phyloP scores from a whole-genome alignment of 2,329 filamentous ascomycete species.

The Venturia asperata region DNA sequence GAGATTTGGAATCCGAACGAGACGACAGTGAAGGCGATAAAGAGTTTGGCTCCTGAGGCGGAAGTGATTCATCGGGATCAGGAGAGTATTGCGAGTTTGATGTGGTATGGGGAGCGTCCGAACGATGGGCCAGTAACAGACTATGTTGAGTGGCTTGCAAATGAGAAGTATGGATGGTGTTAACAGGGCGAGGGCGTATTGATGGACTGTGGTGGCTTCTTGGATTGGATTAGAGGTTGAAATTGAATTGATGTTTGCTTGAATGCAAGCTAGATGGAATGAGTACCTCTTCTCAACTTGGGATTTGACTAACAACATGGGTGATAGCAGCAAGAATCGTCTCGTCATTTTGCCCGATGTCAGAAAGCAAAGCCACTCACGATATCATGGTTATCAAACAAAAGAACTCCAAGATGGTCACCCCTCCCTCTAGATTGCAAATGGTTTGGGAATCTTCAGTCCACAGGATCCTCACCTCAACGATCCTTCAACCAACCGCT shows the following conservation, averaged over 20 bases:
- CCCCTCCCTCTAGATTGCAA: not conserved
- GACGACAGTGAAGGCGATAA: constrained; percentile 37
- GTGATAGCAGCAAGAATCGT: not conserved
- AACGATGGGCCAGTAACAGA: constrained; percentile 39
- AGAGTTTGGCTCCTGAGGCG: constrained; percentile 40
- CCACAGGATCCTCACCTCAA: not conserved
- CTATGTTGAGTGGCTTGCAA: constrained; percentile 62
- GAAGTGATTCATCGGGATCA: constrained; percentile 52
- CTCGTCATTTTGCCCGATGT: too few relatives aligned
- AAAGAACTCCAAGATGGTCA: too few relatives aligned
- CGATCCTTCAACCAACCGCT: not conserved
- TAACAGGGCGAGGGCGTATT: constrained; percentile 32
- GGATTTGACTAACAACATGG: not conserved
- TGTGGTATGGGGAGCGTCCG: constrained; percentile 55
- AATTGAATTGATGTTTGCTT: not conserved
- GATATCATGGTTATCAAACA: too few relatives aligned
- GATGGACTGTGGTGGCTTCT: not conserved
- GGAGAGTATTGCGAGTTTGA: constrained; percentile 63
- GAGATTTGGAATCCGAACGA: constrained; percentile 77
- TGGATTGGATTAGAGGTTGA: not conserved
- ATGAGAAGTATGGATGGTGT: constrained; percentile 75
- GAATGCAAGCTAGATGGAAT: not conserved
- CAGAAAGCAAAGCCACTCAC: too few relatives aligned
- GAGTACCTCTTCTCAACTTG: not conserved
- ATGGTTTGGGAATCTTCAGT: not conserved